Evolutionary conservation across 2,329 filamentous ascomycete species (phyloP), one percentile per base, ranked within the genome.

Genomic region (Verticillium longisporum): DNA sequence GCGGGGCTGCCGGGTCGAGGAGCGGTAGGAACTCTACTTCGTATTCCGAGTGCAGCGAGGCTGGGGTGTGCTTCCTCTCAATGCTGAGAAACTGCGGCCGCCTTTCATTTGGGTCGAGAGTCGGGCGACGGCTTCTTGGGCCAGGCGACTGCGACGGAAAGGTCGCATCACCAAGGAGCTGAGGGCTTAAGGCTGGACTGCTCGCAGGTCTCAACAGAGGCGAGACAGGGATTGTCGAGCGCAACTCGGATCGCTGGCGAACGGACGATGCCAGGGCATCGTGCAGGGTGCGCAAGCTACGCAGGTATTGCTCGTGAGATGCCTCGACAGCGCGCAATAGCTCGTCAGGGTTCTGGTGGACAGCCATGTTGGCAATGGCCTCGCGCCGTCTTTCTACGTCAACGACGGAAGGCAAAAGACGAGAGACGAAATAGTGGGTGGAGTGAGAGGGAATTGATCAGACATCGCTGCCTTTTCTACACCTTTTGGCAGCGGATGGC

Each of bases 191-290:
- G 2, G 53, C 38, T 1, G 63, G 63, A n/a, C 63, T 64, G n/a
- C 57, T 57, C 2, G 61, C 57, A 1, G 57, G 59, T 7, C 32
- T 82, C 85, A 32, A 83, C 86, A 31, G 77, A 75, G 37, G 77
- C 80, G 65, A 80, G 18, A 18, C 9, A 85, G 67, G 67, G 81
- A 65, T 74, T 76, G 50, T 53, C 18, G 57, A 15, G 10, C 34
- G 55, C n/a, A 57, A 57, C 21, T 58, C 63, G 21, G 59, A 45
- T n/a, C 45, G 57, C 18, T 63, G 59, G 26, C 56, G 54, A 33
- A 54, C 61, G 5, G 58, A 58, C 26, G 50, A 33, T 15, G 62
- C 63, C 59, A 70, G 59, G 37, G 60, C 65, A 45, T 75, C 70
- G 38, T 72, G 71, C 15, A 75, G 66, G 55, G 55, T 65, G 56